These are phyloP conservation scores for Huntiella decipiens DNA, from an alignment of 2,329 filamentous ascomycete species.

Conservation along the genomic window DNA sequence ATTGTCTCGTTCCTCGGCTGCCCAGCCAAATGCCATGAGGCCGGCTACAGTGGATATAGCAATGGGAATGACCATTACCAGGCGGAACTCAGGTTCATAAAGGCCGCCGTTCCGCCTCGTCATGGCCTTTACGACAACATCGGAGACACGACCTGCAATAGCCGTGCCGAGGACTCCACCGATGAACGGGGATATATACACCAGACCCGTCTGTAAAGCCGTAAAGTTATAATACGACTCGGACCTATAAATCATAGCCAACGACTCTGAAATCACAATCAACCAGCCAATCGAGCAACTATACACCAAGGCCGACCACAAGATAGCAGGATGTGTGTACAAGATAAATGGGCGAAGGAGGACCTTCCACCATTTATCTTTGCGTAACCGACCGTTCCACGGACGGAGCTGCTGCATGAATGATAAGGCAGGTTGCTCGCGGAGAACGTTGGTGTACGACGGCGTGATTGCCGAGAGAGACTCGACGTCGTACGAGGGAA, in stretches of 20 bases:
- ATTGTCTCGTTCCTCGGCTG: conserved; percentile 48
- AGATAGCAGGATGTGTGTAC: conserved; percentile 68
- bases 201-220: conserved; percentile 59
- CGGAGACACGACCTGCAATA: conserved; percentile 61
- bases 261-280: conserved; percentile 71
- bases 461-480: conserved; percentile 14
- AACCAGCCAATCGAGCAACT: conserved; percentile 83
- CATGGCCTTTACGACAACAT: conserved; percentile 68
- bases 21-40: conserved; percentile 95
- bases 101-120: conserved; percentile 72
- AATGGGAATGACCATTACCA: conserved; percentile 74
- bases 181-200: conserved; percentile 81
- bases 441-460: conserved; percentile 53
- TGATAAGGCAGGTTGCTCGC: conserved; percentile 45
- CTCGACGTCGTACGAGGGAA: conserved; percentile 9
- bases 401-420: conserved; percentile 57
- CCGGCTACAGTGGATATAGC: conserved; percentile 62
- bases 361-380: conserved; percentile 64
- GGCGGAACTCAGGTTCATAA: conserved; percentile 84
- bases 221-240: conserved; percentile 58
- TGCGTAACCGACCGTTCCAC: conserved; percentile 59
- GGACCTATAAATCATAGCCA: conserved; percentile 60
- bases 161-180: conserved; percentile 56
- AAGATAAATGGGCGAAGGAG: conserved; percentile 67
- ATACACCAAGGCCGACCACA: conserved; percentile 78